phyloP scores from a whole-genome alignment of 257 asterid genomes.

The Osmanthus fragrans region DNA sequence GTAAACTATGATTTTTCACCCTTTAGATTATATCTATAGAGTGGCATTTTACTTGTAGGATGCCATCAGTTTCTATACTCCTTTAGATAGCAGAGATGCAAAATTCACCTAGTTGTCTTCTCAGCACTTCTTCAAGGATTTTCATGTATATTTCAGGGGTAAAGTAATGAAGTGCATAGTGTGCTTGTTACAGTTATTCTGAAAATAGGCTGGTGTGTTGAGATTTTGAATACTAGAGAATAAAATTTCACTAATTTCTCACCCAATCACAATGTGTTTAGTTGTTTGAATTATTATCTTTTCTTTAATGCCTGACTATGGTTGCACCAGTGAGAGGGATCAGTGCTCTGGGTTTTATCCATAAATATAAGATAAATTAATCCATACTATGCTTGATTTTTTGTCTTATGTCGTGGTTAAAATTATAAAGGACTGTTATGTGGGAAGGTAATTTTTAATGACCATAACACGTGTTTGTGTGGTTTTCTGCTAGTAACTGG shows the following conservation, averaged over 20 bases:
- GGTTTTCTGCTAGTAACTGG: not conserved
- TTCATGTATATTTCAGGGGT: not conserved
- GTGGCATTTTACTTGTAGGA: not conserved
- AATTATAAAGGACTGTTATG: not conserved
- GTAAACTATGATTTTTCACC: not conserved
- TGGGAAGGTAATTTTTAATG: not conserved
- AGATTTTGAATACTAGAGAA: not conserved
- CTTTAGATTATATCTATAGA: not conserved
- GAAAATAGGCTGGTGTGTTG: constrained; percentile 6
- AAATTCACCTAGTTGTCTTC: not conserved
- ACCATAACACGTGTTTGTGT: not conserved
- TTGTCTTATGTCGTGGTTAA: not conserved
- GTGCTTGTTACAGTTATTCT: constrained; percentile 1
- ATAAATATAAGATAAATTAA: not conserved
- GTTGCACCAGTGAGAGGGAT: constrained; percentile 5
- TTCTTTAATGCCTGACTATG: not conserved
- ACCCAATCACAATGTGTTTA: not conserved
- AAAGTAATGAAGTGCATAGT: not conserved
- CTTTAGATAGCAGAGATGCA: not conserved
- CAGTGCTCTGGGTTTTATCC: not conserved
- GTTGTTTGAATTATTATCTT: not conserved
- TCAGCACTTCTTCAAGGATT: not conserved
- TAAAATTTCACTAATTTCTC: not conserved
- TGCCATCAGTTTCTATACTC: not conserved
- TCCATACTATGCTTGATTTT: not conserved